phyloP scores from a whole-genome alignment of 2,329 filamentous ascomycete species.

The Scolecobasidium constrictum region DNA sequence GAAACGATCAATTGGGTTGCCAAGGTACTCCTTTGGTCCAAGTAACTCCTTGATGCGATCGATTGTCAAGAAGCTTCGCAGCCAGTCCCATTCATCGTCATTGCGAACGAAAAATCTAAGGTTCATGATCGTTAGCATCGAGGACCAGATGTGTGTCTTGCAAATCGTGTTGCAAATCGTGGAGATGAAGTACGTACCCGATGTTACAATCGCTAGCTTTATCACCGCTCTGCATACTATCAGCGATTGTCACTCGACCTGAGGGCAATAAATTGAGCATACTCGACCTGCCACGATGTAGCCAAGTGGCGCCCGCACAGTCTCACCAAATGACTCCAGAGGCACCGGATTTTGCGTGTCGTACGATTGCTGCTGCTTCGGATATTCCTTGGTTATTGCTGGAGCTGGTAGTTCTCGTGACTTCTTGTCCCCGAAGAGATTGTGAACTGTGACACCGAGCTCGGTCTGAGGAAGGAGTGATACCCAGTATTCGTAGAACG shows the following conservation, averaged over 20 bases:
- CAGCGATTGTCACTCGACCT: no score
- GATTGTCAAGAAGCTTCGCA: slow-evolving; percentile 15
- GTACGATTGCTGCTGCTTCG: slow-evolving; percentile 6
- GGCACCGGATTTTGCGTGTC: slow-evolving; percentile 6
- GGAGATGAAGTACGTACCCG: no score
- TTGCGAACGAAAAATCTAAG: slow-evolving; percentile 15
- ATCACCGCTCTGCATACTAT: slow-evolving; percentile 11
- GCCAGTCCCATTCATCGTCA: slow-evolving; percentile 19
- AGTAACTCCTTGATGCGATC: slow-evolving; percentile 15
- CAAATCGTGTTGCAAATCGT: no score
- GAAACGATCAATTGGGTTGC: slow-evolving; percentile 13
- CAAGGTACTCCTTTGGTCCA: slow-evolving; percentile 14
- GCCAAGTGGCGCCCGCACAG: slow-evolving; percentile 4
- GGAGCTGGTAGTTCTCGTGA: not conserved
- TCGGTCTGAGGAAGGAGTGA: slow-evolving; percentile 3
- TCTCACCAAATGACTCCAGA: slow-evolving; percentile 4
- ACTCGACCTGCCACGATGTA: slow-evolving; percentile 1
- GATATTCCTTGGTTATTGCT: not conserved
- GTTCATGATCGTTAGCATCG: no score
- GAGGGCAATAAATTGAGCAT: no score
- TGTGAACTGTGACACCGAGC: not conserved
- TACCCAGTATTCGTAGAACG: slow-evolving; percentile 4
- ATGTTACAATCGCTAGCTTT: slow-evolving; percentile 4
- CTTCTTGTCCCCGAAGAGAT: not conserved
- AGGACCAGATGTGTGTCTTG: no score